Evolutionary conservation across 805 yeast genomes (phyloP).

Genomic region (Saccharomycopsis malanga): DNA sequence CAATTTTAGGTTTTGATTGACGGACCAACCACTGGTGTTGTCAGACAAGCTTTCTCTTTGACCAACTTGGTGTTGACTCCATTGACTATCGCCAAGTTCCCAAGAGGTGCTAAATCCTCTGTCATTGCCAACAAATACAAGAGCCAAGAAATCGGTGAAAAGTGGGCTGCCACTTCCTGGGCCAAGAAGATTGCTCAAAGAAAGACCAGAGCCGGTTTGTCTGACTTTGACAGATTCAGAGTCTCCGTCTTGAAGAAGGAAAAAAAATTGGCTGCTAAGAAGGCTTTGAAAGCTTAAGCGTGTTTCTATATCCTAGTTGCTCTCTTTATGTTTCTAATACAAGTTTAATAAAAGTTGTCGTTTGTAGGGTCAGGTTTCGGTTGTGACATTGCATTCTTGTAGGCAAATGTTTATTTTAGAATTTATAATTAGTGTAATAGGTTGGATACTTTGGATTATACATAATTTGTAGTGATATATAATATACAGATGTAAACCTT

Average conservation of each 20-base stretch:
- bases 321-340: too few species aligned
- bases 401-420: too few species aligned
- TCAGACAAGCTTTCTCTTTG: constrained; percentile 87
- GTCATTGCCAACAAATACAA: constrained; percentile 89
- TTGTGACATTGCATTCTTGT: too few species aligned
- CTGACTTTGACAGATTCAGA: constrained; percentile 99
- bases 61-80: constrained; percentile 91
- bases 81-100: constrained; percentile 71
- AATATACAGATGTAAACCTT: too few species aligned
- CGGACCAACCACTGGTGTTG: constrained; percentile 85
- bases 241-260: constrained; percentile 96
- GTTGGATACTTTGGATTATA: too few species aligned
- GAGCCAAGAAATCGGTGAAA: constrained; percentile 77
- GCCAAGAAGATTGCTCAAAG: constrained; percentile 97
- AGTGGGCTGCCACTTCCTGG: constrained; percentile 94
- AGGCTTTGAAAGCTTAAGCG: constrained; percentile 29
- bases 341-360: too few species aligned
- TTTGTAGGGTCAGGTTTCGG: too few species aligned
- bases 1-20: constrained; percentile 71
- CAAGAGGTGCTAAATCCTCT: constrained; percentile 92
- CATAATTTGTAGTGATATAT: too few species aligned
- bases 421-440: too few species aligned
- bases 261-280: constrained; percentile 89
- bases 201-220: constrained; percentile 84
- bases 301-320: too few species aligned